phyloP scores from a whole-genome alignment of 176 grass and related monocot species.

The Aegilops tauschii region DNA sequence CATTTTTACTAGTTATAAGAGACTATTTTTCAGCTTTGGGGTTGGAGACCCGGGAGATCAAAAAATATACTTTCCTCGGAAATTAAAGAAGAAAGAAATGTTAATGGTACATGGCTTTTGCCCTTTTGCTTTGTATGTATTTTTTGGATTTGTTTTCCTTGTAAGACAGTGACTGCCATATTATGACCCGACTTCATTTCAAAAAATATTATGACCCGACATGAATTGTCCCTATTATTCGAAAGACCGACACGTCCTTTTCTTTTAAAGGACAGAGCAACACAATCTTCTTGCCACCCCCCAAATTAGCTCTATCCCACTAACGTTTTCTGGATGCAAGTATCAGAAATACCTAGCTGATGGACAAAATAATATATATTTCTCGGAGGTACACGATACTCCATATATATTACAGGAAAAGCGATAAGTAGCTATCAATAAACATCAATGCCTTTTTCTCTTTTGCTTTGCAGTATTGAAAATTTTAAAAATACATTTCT shows the following conservation, averaged over 20 bases:
- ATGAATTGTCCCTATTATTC: background rate
- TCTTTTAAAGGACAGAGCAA: background rate
- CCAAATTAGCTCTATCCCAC: conserved; percentile 11
- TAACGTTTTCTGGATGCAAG: conserved; percentile 2
- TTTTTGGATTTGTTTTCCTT: background rate
- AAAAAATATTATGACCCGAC: background rate
- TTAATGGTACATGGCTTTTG: no score
- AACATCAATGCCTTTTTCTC: no score
- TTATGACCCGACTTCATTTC: background rate
- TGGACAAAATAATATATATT: no score
- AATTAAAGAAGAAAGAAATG: no score
- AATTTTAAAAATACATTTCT: no score
- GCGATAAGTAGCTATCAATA: no score
- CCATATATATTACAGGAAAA: no score
- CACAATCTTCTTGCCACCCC: conserved; percentile 19
- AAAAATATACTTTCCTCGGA: background rate
- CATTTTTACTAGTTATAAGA: background rate
- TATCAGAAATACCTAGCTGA: conserved; percentile 5
- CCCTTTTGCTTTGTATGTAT: no score
- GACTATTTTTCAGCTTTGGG: no score
- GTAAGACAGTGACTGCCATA: background rate
- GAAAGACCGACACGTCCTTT: background rate
- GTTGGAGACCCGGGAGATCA: background rate
- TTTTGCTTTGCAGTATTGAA: no score
- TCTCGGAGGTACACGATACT: no score